Base-by-base conservation (phyloP, 495 filamentous ascomycete species). In the Immersiella caudata region DNA sequence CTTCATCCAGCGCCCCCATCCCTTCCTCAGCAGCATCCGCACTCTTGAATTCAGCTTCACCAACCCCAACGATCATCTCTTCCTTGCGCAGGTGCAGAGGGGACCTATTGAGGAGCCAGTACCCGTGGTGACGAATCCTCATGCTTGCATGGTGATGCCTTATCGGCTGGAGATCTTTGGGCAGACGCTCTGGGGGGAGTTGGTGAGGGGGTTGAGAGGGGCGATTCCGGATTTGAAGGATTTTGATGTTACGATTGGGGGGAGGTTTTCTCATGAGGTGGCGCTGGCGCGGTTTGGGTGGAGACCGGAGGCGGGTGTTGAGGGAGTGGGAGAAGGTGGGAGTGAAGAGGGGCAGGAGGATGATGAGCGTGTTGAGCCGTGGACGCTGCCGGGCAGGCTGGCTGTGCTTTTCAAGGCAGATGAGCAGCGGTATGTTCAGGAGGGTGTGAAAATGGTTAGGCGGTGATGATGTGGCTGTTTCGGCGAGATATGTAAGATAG, bases 11-110 rank as follows among this genome's bases (percentile, higher is more conserved):
- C n/a, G n/a, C 7, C 72, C 66, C 21, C 68, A 73, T 50, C 68
- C 61, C 6, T 66, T 62, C n/a, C 56, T 72, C 14, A 8, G 24
- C 49, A 60, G 50, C 21, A 52, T 75, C 21, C 69, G 69, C 14
- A 51, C 68, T 16, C 64, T 76, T 1, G 67, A 75, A 61, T 60
- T 75, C 11, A 60, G 50, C 66, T 67, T 75, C 62, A 54, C 49
- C 67, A 67, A 72, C 60, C 50, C 24, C 33, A 70, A 72, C 25
- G 74, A 76, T 36, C 70, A 67, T 25, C 62, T 74, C 5, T 76
- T 67, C 56, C 66, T 76, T 0, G 12, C 29, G 25, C 60, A 51
- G 52, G 29, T 67, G 6, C 65, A 29, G 14, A 7, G 33, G 8
- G 40, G 25, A 9, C 25, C 21, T 18, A 24, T 22, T 4, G 26